These are phyloP conservation scores for Venturia pyrina DNA, from an alignment of 2,329 filamentous ascomycete species.

Conservation along the genomic window DNA sequence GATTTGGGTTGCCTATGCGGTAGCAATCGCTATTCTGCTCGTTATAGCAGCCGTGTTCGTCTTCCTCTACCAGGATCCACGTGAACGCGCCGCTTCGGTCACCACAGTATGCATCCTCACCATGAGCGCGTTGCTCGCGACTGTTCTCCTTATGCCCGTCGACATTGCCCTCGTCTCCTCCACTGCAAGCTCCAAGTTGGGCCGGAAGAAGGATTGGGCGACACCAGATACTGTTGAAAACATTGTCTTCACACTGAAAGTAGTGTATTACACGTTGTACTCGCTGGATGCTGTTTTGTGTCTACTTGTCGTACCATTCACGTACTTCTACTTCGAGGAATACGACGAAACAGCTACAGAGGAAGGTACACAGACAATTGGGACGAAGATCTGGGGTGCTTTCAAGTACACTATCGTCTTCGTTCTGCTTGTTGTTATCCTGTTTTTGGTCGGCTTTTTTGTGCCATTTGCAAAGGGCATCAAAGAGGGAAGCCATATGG, in stretches of 20 bases:
- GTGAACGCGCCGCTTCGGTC: conserved; percentile 74
- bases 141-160: conserved; percentile 83
- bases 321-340: conserved; percentile 98
- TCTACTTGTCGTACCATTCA: conserved; percentile 81
- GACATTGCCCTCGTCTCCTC: conserved; percentile 92
- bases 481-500: conserved; percentile 53
- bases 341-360: conserved; percentile 86
- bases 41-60: conserved; percentile 74
- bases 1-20: conserved; percentile 90
- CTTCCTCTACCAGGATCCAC: conserved; percentile 81
- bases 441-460: conserved; percentile 92
- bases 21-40: conserved; percentile 68
- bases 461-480: conserved; percentile 66
- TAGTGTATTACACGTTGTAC: conserved; percentile 90
- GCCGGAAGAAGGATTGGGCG: conserved; percentile 90
- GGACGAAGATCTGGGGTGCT: conserved; percentile 67
- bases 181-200: conserved; percentile 64
- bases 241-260: conserved; percentile 70
- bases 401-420: conserved; percentile 87
- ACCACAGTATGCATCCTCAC: conserved; percentile 80
- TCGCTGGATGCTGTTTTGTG: conserved; percentile 85
- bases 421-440: conserved; percentile 63
- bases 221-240: conserved; percentile 67
- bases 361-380: conserved; percentile 61
- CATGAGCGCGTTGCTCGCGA: conserved; percentile 78